These are phyloP conservation scores for Pichia scutulata DNA, from an alignment of 805 yeast species.

Conservation along the genomic window DNA sequence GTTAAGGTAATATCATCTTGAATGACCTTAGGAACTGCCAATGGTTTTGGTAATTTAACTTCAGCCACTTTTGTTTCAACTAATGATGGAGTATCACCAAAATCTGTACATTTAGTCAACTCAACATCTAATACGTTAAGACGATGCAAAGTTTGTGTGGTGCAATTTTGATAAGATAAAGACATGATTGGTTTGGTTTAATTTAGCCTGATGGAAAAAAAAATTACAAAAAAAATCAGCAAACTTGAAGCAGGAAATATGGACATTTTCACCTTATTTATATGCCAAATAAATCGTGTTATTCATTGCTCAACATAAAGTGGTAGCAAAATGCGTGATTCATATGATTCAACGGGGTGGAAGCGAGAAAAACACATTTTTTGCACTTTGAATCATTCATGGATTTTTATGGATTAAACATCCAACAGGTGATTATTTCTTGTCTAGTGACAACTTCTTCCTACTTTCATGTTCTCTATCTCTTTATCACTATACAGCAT, in stretches of 20 bases:
- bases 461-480: too few species aligned
- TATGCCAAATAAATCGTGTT: neutral
- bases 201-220: too few species aligned
- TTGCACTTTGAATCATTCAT: too few species aligned
- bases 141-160: constrained; percentile 4
- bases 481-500: too few species aligned
- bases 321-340: neutral
- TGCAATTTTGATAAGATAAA: constrained; percentile 1
- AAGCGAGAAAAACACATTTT: neutral
- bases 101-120: neutral
- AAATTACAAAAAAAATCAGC: neutral
- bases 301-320: neutral
- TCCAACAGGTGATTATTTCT: too few species aligned
- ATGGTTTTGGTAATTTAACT: neutral
- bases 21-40: neutral
- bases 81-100: constrained; percentile 3
- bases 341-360: neutral
- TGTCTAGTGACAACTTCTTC: too few species aligned
- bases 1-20: constrained; percentile 1
- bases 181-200: neutral
- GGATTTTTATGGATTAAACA: too few species aligned
- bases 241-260: neutral
- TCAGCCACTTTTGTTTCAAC: constrained; percentile 4
- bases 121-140: neutral
- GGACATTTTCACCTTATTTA: neutral